These are phyloP conservation scores for Eimeria acervulina DNA, from an alignment of 169 alveolate species.

Conservation along the genomic window DNA sequence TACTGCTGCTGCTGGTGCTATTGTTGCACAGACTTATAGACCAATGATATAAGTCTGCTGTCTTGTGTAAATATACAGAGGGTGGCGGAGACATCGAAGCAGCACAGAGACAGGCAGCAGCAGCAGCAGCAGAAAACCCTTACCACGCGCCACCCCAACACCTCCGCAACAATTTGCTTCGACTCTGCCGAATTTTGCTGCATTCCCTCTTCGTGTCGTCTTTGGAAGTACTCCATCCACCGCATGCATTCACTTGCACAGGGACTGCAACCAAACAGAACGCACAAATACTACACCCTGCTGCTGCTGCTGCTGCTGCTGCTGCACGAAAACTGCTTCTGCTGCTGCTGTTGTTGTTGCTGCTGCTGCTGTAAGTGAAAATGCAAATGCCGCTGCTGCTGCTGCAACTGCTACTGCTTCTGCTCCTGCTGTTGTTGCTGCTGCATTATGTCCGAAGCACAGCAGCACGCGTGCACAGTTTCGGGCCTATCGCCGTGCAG, in stretches of 20 bases:
- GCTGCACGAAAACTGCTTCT: not conserved
- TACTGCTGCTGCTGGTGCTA: no score
- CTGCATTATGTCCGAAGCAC: no score
- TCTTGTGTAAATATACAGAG: no score
- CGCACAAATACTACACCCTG: not conserved
- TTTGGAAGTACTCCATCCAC: conserved; percentile 68
- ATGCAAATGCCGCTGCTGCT: no score
- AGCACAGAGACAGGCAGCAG: no score
- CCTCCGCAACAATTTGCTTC: conserved; percentile 83
- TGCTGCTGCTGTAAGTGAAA: no score
- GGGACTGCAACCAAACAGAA: conserved; percentile 48
- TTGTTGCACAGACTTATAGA: no score
- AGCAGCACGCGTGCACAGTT: not conserved
- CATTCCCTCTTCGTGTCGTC: conserved; percentile 83
- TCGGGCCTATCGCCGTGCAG: no score
- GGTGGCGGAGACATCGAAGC: no score
- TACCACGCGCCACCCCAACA: conserved; percentile 84
- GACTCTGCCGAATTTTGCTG: conserved; percentile 84
- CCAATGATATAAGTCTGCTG: no score
- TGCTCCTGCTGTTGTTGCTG: not conserved
- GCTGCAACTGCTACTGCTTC: not conserved
- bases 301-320: conserved; percentile 26
- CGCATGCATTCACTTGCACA: conserved; percentile 65
- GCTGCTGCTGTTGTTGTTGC: no score
- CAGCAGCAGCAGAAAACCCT: not conserved